Base-by-base conservation (phyloP, 805 yeast species). In the Metschnikowia hibisci region DNA sequence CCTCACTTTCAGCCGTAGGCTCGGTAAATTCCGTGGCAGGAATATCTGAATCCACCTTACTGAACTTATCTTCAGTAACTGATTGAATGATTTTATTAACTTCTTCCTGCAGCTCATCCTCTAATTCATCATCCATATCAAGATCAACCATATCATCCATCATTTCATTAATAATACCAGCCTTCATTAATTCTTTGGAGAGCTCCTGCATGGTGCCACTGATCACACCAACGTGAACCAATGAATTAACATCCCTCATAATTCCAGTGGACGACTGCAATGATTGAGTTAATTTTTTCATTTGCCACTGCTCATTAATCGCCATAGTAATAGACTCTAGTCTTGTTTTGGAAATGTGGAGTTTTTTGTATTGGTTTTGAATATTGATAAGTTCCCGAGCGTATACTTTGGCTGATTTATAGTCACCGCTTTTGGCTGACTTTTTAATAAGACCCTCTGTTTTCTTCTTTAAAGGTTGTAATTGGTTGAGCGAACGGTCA, bases 111-210 rank as follows among this genome's bases (percentile, higher is more conserved):
- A 81, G 83, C 43, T 85, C 91, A 32, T 72, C 73, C 42, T 77
- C 83, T 32, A 78, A 73, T 46, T 80, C 86, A 14, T 77, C 84
- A 37, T 76, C 83, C 41, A 54, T 51, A 25, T 82, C 87, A 39
- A 72, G 64, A 47, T 90, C 98, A 46, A 91, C 71, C 48, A 87
- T 81, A 58, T 93, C 99, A 44, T 86, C 88, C 60, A 90, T 82
- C 98, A 93, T 93, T 60, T 93, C 99, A 52, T 87, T 87, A 42
- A 93, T 88, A 34, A 93, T 77, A 0, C 93, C 93, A 10, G 86
- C 78, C 62, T 83, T 85, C 79, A 86, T 81, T 54, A 91, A 73
- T 64, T 93, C 99, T 57, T 78, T 82, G 46, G 91, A 86, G 44
- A 93, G 67, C 53, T 84, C 95, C 56, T 84, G 84, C 86, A 91